These are phyloP conservation scores for Hanseniaspora hatyaiensis DNA, from an alignment of 805 yeast species.

Conservation along the genomic window DNA sequence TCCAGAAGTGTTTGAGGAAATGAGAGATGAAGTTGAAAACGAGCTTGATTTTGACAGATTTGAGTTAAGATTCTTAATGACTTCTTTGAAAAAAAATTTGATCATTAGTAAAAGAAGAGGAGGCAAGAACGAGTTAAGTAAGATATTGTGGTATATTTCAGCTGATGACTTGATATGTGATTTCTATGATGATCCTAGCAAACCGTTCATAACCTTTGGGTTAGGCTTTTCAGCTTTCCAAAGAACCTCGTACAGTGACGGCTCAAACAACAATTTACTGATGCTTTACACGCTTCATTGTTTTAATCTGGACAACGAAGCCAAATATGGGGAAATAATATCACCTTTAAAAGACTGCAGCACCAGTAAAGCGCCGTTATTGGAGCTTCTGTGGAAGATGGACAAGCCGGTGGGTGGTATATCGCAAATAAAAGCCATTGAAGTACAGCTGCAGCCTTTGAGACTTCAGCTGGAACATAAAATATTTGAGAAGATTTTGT, in stretches of 20 bases:
- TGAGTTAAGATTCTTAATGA: slow-evolving; percentile 35
- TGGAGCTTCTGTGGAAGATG: slow-evolving; percentile 42
- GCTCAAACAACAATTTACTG: slow-evolving; percentile 40
- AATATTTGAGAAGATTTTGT: slow-evolving; percentile 40
- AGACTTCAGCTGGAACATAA: slow-evolving; percentile 46
- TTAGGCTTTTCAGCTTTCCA: slow-evolving; percentile 38
- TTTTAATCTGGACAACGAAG: slow-evolving; percentile 38
- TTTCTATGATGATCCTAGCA: slow-evolving; percentile 37
- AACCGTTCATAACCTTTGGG: slow-evolving; percentile 44
- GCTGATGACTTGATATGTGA: slow-evolving; percentile 53
- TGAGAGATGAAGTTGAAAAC: slow-evolving; percentile 30
- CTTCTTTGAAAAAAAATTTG: slow-evolving; percentile 32
- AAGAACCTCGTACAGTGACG: slow-evolving; percentile 41
- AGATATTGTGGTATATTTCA: slow-evolving; percentile 37
- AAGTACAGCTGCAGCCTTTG: slow-evolving; percentile 42
- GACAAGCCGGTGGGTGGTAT: slow-evolving; percentile 57
- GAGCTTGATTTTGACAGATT: slow-evolving; percentile 30
- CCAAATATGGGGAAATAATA: slow-evolving; percentile 43
- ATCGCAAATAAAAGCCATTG: slow-evolving; percentile 39
- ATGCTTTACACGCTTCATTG: slow-evolving; percentile 40
- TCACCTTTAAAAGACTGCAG: slow-evolving; percentile 30
- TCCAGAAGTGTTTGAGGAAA: slow-evolving; percentile 28
- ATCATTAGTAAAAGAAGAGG: slow-evolving; percentile 22
- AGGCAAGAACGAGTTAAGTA: slow-evolving; percentile 19
- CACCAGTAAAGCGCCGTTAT: slow-evolving; percentile 26